These are phyloP conservation scores for Rhizopogon roseolus DNA, from an alignment of 768 basidiomycete genomes.

Conservation along the genomic window DNA sequence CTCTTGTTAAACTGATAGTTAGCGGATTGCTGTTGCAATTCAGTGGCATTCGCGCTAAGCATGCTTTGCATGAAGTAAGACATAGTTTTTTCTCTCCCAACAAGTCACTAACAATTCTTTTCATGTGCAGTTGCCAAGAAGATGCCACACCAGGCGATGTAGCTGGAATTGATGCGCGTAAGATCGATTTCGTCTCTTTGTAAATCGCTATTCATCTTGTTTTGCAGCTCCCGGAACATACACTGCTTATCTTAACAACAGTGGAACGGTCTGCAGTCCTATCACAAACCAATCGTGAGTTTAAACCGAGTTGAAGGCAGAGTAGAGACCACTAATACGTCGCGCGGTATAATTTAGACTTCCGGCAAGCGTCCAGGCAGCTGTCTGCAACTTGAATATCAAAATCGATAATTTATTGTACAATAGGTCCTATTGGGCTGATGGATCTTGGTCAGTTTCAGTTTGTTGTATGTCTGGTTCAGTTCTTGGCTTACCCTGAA, in stretches of 20 bases:
- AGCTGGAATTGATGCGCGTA: conserved; percentile 2
- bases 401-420: conserved; percentile 9
- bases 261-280: neutral
- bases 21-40: conserved; percentile 18
- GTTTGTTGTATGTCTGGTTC: neutral
- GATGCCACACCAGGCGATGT: conserved; percentile 3
- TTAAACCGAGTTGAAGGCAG: neutral
- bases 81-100: neutral
- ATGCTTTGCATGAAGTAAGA: conserved; percentile 21
- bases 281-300: conserved; percentile 4
- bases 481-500: no score
- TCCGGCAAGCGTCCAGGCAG: conserved; percentile 13
- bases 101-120: neutral
- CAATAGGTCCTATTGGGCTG: conserved; percentile 10
- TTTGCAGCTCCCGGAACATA: conserved; percentile 15
- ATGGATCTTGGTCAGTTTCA: conserved; percentile 13
- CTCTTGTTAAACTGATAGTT: neutral
- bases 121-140: conserved; percentile 13
- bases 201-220: neutral
- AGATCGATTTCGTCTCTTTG: neutral
- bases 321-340: neutral
- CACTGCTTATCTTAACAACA: conserved; percentile 7
- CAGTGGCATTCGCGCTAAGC: conserved; percentile 15
- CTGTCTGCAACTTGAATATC: conserved; percentile 16
- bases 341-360: conserved; percentile 1